These are phyloP conservation scores for Neurospora sp. DNA, from an alignment of 2,329 filamentous ascomycete genomes.

Conservation along the genomic window DNA sequence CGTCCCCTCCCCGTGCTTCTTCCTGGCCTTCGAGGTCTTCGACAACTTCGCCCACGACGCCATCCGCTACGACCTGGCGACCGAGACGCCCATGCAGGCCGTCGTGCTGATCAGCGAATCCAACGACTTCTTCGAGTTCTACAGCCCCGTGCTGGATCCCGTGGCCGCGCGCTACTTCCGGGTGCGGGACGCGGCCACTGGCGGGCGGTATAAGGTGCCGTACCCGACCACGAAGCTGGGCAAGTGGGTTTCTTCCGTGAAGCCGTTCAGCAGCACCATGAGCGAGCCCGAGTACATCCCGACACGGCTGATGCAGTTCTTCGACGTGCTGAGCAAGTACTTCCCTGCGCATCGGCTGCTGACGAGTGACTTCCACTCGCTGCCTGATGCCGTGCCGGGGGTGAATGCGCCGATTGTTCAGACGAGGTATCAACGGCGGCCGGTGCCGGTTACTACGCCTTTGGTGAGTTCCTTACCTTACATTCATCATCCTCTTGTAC, in stretches of 20 bases:
- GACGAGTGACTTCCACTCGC: constrained; percentile 78
- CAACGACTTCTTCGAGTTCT: constrained; percentile 94
- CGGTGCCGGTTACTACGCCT: constrained; percentile 82
- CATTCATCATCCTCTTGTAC: neutral
- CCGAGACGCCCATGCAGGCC: constrained; percentile 77
- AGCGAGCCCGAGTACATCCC: constrained; percentile 87
- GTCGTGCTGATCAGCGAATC: constrained; percentile 74
- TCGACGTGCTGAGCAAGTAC: constrained; percentile 76
- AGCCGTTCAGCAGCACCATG: constrained; percentile 68
- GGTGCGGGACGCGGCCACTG: constrained; percentile 69
- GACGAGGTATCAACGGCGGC: constrained; percentile 78
- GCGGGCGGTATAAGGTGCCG: constrained; percentile 53
- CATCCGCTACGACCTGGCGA: constrained; percentile 78
- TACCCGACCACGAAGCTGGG: constrained; percentile 44
- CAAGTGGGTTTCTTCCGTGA: constrained; percentile 49
- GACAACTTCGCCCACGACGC: constrained; percentile 97
- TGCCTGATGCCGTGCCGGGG: constrained; percentile 75
- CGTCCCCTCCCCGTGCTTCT: constrained; percentile 91
- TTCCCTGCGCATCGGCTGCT: constrained; percentile 87
- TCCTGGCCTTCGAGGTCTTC: constrained; percentile 94
- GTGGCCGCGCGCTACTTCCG: constrained; percentile 73
- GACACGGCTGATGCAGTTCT: constrained; percentile 92
- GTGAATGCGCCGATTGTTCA: constrained; percentile 94
- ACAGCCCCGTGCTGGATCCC: constrained; percentile 70
- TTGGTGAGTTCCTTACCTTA: constrained; percentile 51